Evolutionary conservation across 2,329 filamentous ascomycete species (phyloP).

Genomic region (Ceratocystis lukuohia): DNA sequence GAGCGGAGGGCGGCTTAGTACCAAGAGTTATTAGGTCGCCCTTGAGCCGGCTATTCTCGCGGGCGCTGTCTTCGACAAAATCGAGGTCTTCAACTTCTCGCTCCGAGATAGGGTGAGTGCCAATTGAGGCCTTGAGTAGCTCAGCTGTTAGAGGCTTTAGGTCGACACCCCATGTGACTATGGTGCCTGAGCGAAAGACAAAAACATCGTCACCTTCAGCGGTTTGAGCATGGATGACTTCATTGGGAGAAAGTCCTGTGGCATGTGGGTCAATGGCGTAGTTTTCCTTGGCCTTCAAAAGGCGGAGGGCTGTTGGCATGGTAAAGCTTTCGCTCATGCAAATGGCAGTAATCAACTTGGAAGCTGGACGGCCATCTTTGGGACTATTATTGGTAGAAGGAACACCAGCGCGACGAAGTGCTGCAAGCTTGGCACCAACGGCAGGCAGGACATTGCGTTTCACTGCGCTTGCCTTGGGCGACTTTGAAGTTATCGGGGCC

Average conservation of each 20-base stretch:
- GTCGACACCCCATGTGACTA: slow-evolving; percentile 83
- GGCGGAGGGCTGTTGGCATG: slow-evolving; percentile 46
- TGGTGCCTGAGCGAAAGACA: slow-evolving; percentile 85
- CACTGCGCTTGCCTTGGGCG: slow-evolving; percentile 8
- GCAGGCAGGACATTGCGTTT: slow-evolving; percentile 8
- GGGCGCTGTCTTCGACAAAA: slow-evolving; percentile 60
- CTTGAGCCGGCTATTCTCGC: slow-evolving; percentile 63
- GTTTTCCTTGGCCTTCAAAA: slow-evolving; percentile 41
- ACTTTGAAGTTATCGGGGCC: background rate
- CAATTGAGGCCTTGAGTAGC: slow-evolving; percentile 61
- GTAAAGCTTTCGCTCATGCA: slow-evolving; percentile 52
- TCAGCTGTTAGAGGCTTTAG: slow-evolving; percentile 61
- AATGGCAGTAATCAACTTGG: slow-evolving; percentile 38
- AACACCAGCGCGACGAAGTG: slow-evolving; percentile 14
- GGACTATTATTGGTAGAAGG: background rate
- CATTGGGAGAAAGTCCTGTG: slow-evolving; percentile 45
- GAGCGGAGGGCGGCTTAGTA: slow-evolving; percentile 43
- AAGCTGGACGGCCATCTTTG: background rate
- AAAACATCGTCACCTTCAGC: slow-evolving; percentile 72
- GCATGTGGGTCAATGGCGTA: slow-evolving; percentile 49
- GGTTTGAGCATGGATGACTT: slow-evolving; percentile 49
- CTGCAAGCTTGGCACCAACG: slow-evolving; percentile 12
- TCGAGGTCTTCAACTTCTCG: slow-evolving; percentile 84
- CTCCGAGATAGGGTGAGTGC: slow-evolving; percentile 52
- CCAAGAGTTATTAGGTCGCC: slow-evolving; percentile 85